Evolutionary conservation across 106 monocot species (phyloP).

Genomic region (Allium cepa): DNA sequence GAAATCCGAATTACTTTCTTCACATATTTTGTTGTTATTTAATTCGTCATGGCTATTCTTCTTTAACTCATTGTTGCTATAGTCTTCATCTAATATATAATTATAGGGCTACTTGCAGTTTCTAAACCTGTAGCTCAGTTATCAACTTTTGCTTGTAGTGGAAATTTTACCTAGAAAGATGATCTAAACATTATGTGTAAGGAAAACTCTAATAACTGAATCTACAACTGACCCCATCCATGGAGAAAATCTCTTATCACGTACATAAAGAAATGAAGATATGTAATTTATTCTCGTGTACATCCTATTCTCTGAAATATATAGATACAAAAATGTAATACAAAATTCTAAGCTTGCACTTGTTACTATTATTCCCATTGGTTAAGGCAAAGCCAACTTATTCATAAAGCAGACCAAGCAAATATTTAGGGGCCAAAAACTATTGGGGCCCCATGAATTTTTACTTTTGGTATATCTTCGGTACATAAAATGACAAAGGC

Average conservation of each 20-base stretch:
- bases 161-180: slow-evolving; percentile 57
- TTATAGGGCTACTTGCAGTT: not conserved
- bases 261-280: slow-evolving; percentile 15
- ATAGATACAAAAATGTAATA: too few relatives aligned
- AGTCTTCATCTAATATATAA: slow-evolving; percentile 2
- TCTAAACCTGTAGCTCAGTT: not conserved
- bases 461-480: too few relatives aligned
- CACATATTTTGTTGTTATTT: slow-evolving; percentile 8
- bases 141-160: not conserved
- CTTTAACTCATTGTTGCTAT: not conserved
- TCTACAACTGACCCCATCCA: slow-evolving; percentile 83
- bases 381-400: too few relatives aligned
- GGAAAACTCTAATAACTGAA: slow-evolving; percentile 66
- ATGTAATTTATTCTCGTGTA: too few relatives aligned
- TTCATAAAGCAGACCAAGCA: too few relatives aligned
- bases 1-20: not conserved
- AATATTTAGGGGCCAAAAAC: too few relatives aligned
- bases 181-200: slow-evolving; percentile 72
- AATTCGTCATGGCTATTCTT: slow-evolving; percentile 2
- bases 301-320: too few relatives aligned
- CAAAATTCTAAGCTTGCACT: too few relatives aligned
- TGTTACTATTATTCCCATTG: too few relatives aligned
- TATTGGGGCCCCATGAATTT: too few relatives aligned
- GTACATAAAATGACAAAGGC: too few relatives aligned
- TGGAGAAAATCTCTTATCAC: slow-evolving; percentile 48